A percentile compares a stretch with the other conserved stretches of the same genome.
Evolutionary conservation across 1,139 yeast species (phyloP).

Genomic region (Hyphopichia fennica): DNA sequence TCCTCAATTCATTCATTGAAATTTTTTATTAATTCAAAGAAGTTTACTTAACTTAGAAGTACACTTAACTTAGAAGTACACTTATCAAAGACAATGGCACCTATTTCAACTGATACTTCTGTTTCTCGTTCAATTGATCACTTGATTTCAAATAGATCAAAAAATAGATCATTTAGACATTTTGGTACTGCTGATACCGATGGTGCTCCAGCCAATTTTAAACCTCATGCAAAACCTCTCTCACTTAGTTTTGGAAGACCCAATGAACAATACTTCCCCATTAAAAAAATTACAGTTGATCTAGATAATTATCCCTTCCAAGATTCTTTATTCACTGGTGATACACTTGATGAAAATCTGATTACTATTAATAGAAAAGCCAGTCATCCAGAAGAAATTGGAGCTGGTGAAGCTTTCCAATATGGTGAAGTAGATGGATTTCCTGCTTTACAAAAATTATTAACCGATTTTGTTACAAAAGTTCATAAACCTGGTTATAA

Average conservation of each 20-base stretch:
- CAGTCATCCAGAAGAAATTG: conserved; percentile 34
- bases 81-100: too few relatives aligned
- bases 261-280: conserved; percentile 58
- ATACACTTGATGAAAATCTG: neutral
- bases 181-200: conserved; percentile 17
- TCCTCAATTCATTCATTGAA: too few relatives aligned
- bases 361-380: conserved; percentile 21
- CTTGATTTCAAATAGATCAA: conserved; percentile 32
- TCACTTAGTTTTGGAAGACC: conserved; percentile 58
- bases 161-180: conserved; percentile 22
- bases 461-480: conserved; percentile 38
- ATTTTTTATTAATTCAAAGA: too few relatives aligned
- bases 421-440: conserved; percentile 46
- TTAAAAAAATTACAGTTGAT: conserved; percentile 48
- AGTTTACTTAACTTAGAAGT: too few relatives aligned
- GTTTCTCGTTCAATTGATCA: conserved; percentile 9
- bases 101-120: neutral
- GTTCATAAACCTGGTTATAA: conserved; percentile 51
- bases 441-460: conserved; percentile 40
- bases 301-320: conserved; percentile 48
- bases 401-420: conserved; percentile 47
- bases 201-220: conserved; percentile 40
- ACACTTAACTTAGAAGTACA: too few relatives aligned
- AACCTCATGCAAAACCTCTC: conserved; percentile 46
- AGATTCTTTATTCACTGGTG: conserved; percentile 12